Evolutionary conservation across 495 filamentous ascomycete species (phyloP), one percentile per base, ranked within the genome.

Genomic region (Daldinia bambusicola): DNA sequence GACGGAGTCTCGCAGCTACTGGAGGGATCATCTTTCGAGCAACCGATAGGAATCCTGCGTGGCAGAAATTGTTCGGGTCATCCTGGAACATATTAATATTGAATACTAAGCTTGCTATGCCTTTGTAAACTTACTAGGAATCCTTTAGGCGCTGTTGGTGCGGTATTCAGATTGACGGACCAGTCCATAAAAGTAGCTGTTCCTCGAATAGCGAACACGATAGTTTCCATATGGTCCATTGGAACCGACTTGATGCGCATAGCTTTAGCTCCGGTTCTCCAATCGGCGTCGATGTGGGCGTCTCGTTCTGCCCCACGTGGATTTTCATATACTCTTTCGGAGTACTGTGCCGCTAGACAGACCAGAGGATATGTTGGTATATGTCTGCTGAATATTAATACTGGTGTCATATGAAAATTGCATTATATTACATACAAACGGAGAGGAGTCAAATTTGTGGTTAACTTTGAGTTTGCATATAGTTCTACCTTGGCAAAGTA

Each of bases 141-240:
- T 0, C 86, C 88, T 0, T 63, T 61, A 0, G 92, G 91, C 1
- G 86, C 79, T 0, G 83, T 82, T 2, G 92, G 92, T 7, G 84
- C 85, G 0, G 87, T 85, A 20, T 89, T 86, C 5, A 93, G 82
- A 74, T 96, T 96, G 7, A 94, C 91, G 2, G 89, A 84, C 92
- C 92, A 95, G 78, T 95, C 92, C 81, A 92, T 89, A 73, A 93
- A 91, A 1, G 87, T 91, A 36, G 92, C 88, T 0, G 86, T 92
- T 1, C 92, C 92, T 6, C 92, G 87, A 57, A 95, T 92, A 37
- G 92, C 91, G 71, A 95, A 91, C 22, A 94, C 89, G 45, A 95
- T 88, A 13, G 88, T 89, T 74, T 93, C 88, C 81, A 89, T 86
- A 70, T 92, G 84, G 73, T 94, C 91, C 71, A 92, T 85, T 4